phyloP scores from a whole-genome alignment of 306 rosid genomes.

The Ammopiptanthus mongolicus region DNA sequence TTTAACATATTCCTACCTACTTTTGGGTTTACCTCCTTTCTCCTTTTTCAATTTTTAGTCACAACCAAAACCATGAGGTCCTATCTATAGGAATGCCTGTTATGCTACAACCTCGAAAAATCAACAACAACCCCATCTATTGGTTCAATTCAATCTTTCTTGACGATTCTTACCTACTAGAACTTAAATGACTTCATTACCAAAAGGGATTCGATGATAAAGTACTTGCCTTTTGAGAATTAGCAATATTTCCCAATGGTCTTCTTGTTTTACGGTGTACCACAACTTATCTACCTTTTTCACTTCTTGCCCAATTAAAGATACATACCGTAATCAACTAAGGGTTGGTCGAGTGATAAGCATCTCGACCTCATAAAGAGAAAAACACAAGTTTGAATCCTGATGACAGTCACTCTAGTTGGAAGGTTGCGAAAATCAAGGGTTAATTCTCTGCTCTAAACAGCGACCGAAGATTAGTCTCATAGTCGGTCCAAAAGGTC shows the following conservation, averaged over 20 bases:
- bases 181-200: background rate
- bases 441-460: too few relatives aligned
- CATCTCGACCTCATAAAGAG: too few relatives aligned
- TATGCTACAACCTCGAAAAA: background rate
- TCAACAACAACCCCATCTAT: background rate
- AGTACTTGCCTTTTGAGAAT: background rate
- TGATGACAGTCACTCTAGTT: too few relatives aligned
- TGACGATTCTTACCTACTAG: background rate
- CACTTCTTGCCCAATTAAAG: background rate
- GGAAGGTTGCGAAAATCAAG: too few relatives aligned
- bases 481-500: too few relatives aligned
- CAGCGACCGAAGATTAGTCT: too few relatives aligned
- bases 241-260: background rate
- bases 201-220: background rate
- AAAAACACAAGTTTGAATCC: too few relatives aligned
- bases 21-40: conserved; percentile 28
- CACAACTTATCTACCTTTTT: background rate
- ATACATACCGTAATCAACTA: too few relatives aligned
- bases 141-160: background rate
- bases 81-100: conserved; percentile 8
- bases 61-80: conserved; percentile 19
- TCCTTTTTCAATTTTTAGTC: conserved; percentile 16
- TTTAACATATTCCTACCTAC: conserved; percentile 40
- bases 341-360: too few relatives aligned
- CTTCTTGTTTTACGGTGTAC: background rate